Conservation (phyloP, 148 eudicot genomes). For the Fagopyrum esculentum region DNA sequence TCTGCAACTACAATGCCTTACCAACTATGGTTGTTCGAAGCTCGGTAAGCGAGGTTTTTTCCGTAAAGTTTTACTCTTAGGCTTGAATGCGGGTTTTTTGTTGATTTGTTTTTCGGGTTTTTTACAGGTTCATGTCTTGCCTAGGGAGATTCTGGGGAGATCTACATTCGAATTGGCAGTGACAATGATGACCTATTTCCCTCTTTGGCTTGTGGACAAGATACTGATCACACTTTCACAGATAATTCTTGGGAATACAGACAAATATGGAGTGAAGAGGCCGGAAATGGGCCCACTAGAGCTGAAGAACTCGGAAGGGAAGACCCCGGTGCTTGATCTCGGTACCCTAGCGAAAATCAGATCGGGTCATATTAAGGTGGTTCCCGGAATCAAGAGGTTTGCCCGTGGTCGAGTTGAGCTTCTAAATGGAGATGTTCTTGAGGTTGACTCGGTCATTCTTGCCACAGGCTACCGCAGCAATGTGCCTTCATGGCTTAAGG, state of each 20-base stretch:
- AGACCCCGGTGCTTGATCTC: constrained; percentile 78
- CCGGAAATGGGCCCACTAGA: constrained; percentile 68
- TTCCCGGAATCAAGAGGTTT: constrained; percentile 78
- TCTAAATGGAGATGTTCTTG: constrained; percentile 39
- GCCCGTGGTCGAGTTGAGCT: constrained; percentile 47
- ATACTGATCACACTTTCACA: constrained; percentile 42
- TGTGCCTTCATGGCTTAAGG: constrained; percentile 87
- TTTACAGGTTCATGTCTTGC: constrained; percentile 76
- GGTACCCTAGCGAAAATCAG: constrained; percentile 61
- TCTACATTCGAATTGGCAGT: constrained; percentile 82
- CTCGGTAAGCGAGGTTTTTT: constrained; percentile 43
- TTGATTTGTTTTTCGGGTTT: constrained; percentile 3
- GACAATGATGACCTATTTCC: constrained; percentile 45
- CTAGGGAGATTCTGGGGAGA: constrained; percentile 65
- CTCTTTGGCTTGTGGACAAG: constrained; percentile 56
- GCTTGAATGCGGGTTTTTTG: background rate
- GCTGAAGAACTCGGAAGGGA: constrained; percentile 71
- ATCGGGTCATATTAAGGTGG: constrained; percentile 61
- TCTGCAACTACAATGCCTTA: constrained; percentile 57
- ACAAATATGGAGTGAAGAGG: constrained; percentile 69
- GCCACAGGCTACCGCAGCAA: constrained; percentile 89
- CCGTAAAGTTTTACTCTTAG: background rate
- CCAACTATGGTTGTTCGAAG: constrained; percentile 68
- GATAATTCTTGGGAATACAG: constrained; percentile 52
- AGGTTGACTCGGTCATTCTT: constrained; percentile 67